Evolutionary conservation across 305 asterid species (phyloP).

Genomic region (Solanum hybrid): DNA sequence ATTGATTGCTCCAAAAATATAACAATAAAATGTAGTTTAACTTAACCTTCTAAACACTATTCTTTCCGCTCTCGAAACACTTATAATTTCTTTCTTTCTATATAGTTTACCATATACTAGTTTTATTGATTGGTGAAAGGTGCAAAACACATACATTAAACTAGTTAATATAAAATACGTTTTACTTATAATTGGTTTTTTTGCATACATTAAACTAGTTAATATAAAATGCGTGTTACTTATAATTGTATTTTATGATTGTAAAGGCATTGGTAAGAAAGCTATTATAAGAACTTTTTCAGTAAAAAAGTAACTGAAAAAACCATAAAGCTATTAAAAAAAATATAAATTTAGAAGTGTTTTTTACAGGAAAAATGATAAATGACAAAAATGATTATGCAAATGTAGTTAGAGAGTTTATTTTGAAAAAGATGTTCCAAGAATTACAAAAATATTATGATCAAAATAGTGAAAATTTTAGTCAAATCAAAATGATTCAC

Average conservation of each 20-base stretch:
- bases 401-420: background rate
- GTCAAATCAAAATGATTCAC: background rate
- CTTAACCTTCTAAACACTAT: background rate
- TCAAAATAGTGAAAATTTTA: background rate
- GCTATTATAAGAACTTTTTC: no score
- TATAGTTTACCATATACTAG: background rate
- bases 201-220: background rate
- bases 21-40: background rate
- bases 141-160: background rate
- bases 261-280: background rate
- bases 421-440: background rate
- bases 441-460: background rate
- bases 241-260: no score
- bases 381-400: background rate
- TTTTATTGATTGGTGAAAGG: background rate
- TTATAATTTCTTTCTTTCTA: background rate
- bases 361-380: background rate
- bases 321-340: background rate
- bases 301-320: background rate
- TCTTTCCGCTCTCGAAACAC: background rate
- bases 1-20: background rate
- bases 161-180: background rate
- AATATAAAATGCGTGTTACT: no score
- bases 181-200: background rate
- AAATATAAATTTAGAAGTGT: background rate